phyloP scores from a whole-genome alignment of 2,329 filamentous ascomycete genomes.

The Aspergillus costaricaensis region DNA sequence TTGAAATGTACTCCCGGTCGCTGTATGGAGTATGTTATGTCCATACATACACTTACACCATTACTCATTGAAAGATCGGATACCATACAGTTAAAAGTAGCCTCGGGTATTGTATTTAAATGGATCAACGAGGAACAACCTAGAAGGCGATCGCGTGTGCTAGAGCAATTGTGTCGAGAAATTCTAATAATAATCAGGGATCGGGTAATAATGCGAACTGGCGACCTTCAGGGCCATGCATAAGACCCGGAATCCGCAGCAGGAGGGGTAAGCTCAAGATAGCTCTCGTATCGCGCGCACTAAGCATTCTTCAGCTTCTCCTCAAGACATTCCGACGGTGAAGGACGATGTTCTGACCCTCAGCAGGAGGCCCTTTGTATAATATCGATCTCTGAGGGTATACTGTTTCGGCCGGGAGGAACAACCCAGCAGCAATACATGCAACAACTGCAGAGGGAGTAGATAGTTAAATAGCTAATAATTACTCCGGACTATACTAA shows the following conservation, averaged over 20 bases:
- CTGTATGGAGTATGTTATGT: not conserved
- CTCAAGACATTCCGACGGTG: not conserved
- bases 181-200: not conserved
- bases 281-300: not conserved
- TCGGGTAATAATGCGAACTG: not conserved
- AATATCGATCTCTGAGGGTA: not conserved
- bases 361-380: not conserved
- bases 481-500: too few relatives aligned
- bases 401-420: not conserved
- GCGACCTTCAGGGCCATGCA: not conserved
- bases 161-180: not conserved
- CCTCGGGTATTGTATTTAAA: not conserved
- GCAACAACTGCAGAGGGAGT: not conserved
- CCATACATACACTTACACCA: not conserved
- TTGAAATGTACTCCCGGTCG: not conserved
- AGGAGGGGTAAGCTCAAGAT: not conserved
- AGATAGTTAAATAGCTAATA: not conserved
- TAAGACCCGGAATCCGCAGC: not conserved
- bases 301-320: slow-evolving; percentile 1
- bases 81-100: not conserved
- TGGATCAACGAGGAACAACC: not conserved
- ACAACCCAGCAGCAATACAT: not conserved
- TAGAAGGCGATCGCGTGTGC: not conserved
- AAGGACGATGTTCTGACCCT: not conserved
- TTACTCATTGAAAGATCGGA: not conserved